Percentiles rank a stretch among this genome's conserved stretches.
phyloP scores from a whole-genome alignment of 2,329 filamentous ascomycete genomes.

The Fusarium bulbicola region DNA sequence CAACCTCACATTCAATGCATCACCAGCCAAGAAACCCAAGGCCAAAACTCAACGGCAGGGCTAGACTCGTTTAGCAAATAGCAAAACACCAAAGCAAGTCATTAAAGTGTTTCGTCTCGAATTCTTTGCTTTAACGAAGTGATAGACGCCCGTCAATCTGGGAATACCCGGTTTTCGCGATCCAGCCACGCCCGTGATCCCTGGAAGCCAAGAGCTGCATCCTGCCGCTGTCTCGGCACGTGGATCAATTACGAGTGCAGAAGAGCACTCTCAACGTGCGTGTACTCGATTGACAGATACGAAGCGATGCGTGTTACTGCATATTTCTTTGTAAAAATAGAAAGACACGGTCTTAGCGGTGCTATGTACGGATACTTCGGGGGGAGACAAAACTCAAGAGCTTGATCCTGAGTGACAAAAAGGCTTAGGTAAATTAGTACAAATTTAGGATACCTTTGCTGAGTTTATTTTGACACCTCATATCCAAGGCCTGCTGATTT shows the following conservation, averaged over 20 bases:
- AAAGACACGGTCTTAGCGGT: background rate
- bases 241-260: background rate
- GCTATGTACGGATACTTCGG: background rate
- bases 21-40: background rate
- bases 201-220: background rate
- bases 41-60: background rate
- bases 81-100: slow-evolving; percentile 5
- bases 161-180: background rate
- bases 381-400: background rate
- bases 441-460: accelerated
- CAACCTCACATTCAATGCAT: background rate
- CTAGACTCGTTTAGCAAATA: background rate
- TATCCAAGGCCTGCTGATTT: background rate
- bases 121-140: slow-evolving; percentile 4
- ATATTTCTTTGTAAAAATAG: background rate
- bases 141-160: background rate
- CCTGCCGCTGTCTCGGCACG: slow-evolving; percentile 3
- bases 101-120: slow-evolving; percentile 3
- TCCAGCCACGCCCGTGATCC: slow-evolving; percentile 4
- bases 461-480: background rate
- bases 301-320: background rate
- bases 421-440: accelerated
- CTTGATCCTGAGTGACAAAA: background rate
- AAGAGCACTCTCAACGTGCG: background rate
- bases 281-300: background rate